phyloP scores from a whole-genome alignment of 495 filamentous ascomycete genomes.

The Parathielavia hyrcaniae region DNA sequence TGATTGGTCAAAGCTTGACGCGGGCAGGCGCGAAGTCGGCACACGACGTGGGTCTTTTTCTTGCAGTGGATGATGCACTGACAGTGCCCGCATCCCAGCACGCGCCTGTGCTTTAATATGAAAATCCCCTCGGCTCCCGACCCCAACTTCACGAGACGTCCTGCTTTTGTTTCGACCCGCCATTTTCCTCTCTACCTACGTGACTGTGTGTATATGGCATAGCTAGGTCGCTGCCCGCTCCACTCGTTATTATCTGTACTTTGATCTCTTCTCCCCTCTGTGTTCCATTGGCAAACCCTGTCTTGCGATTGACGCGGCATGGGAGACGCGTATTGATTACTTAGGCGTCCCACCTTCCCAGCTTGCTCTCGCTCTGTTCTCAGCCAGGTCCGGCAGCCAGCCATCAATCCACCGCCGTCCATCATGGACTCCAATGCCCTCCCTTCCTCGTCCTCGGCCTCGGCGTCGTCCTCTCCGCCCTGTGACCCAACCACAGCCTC shows the following conservation, averaged over 20 bases:
- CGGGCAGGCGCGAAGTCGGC: slow-evolving; percentile 16
- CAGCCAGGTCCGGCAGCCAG: not conserved
- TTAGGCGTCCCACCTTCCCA: too few species aligned
- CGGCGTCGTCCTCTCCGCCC: not conserved
- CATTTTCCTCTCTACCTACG: not conserved
- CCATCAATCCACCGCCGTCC: not conserved
- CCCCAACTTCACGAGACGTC: not conserved
- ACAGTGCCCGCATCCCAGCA: too few species aligned
- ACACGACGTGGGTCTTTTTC: slow-evolving; percentile 20
- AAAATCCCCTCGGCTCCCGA: not conserved
- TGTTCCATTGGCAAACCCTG: not conserved
- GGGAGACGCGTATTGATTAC: not conserved
- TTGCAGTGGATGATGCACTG: not conserved
- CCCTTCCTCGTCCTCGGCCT: not conserved
- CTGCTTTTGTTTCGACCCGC: too few species aligned
- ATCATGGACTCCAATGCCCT: not conserved
- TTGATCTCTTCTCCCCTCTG: not conserved
- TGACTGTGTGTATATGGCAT: not conserved
- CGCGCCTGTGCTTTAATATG: not conserved
- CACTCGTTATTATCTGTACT: not conserved
- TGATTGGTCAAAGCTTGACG: slow-evolving; percentile 24
- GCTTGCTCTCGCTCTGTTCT: not conserved
- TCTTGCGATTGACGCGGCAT: not conserved
- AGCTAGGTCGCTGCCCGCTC: not conserved
- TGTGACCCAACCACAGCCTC: not conserved